Evolutionary conservation across 495 filamentous ascomycete species (phyloP).

Genomic region (Annulohypoxylon moriforme): DNA sequence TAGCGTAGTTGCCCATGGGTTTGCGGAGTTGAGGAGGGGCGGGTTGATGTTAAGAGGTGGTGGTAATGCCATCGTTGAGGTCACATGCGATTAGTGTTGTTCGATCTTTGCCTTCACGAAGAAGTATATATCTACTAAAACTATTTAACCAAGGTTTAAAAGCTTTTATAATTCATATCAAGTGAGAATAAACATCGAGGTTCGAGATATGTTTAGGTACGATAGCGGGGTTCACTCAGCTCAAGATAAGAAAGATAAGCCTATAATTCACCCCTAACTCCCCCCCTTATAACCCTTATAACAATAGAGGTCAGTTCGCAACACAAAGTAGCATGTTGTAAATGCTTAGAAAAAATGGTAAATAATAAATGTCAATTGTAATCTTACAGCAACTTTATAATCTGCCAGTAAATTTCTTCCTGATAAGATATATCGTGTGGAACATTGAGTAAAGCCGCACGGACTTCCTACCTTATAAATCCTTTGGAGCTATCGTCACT

Average conservation of each 20-base stretch:
- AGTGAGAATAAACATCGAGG: not conserved
- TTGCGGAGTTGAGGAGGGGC: slow-evolving; percentile 76
- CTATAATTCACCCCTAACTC: not conserved
- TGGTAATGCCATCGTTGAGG: slow-evolving; percentile 8
- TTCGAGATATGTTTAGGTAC: not conserved
- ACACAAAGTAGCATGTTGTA: not conserved
- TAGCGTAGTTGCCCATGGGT: slow-evolving; percentile 73
- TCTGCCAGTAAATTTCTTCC: slow-evolving; percentile 1
- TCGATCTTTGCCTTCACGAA: not conserved
- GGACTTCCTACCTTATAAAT: not conserved
- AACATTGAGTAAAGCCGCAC: not conserved
- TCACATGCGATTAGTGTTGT: not conserved
- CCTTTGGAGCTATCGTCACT: not conserved
- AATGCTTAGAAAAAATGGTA: not conserved
- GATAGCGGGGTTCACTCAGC: slow-evolving; percentile 14
- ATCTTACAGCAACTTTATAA: not conserved
- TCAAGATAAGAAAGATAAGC: slow-evolving; percentile 24
- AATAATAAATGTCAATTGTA: not conserved
- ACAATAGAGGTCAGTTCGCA: not conserved
- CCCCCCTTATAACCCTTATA: not conserved
- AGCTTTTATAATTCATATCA: not conserved
- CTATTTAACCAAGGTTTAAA: not conserved
- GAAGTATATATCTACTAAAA: not conserved
- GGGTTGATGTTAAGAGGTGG: slow-evolving; percentile 63
- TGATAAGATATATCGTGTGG: slow-evolving; percentile 10